Conservation (phyloP, 805 yeast genomes). For the Wickerhamiella galacta region DNA sequence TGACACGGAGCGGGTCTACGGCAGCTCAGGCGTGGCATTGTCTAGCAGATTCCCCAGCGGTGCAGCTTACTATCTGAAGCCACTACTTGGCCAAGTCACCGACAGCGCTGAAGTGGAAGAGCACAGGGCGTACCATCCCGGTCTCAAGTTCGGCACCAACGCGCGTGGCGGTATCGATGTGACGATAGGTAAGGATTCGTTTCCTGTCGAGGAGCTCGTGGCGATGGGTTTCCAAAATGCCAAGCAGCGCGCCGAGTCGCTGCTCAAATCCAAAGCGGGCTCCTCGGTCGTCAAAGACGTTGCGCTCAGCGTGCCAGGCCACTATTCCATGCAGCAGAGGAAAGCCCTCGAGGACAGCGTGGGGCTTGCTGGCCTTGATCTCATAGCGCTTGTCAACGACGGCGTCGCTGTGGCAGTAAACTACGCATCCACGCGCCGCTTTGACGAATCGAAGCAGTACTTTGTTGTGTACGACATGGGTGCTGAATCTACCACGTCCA, state of each 20-base stretch:
- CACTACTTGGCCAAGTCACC: slow-evolving; percentile 43
- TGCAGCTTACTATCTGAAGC: slow-evolving; percentile 51
- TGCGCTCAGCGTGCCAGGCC: slow-evolving; percentile 66
- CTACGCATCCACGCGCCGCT: slow-evolving; percentile 45
- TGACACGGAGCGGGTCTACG: slow-evolving; percentile 45
- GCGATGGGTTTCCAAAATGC: slow-evolving; percentile 70
- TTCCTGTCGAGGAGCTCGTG: slow-evolving; percentile 56
- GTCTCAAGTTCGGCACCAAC: slow-evolving; percentile 30
- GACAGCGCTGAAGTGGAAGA: slow-evolving; percentile 30
- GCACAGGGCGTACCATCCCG: slow-evolving; percentile 44
- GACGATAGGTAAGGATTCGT: slow-evolving; percentile 30
- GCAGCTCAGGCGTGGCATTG: slow-evolving; percentile 53
- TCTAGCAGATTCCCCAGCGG: slow-evolving; percentile 59
- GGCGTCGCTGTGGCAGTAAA: slow-evolving; percentile 85
- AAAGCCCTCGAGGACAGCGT: slow-evolving; percentile 57
- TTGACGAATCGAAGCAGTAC: slow-evolving; percentile 32
- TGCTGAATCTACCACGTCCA: slow-evolving; percentile 77
- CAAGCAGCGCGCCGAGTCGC: slow-evolving; percentile 42
- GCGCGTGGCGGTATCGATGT: slow-evolving; percentile 43
- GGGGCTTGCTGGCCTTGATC: slow-evolving; percentile 46
- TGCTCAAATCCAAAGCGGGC: slow-evolving; percentile 38
- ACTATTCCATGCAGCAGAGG: slow-evolving; percentile 46
- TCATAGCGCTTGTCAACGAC: slow-evolving; percentile 63
- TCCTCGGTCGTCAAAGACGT: slow-evolving; percentile 38
- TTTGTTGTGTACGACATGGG: slow-evolving; percentile 82